phyloP scores from a whole-genome alignment of 768 basidiomycete genomes.

The Kondoa malvinella region DNA sequence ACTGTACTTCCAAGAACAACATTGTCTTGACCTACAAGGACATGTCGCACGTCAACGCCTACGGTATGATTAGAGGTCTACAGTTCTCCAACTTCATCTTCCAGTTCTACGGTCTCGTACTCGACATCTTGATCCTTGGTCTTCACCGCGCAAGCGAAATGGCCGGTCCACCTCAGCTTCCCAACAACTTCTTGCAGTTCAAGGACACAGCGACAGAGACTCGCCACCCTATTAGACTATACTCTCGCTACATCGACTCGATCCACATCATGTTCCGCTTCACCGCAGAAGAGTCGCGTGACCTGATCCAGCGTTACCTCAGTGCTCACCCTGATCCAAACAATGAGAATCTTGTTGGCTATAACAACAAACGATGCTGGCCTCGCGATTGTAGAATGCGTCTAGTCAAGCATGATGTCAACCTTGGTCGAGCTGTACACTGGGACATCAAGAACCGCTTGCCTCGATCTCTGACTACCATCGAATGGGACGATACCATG shows the following conservation, averaged over 20 bases:
- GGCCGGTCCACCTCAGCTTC: conserved; percentile 93
- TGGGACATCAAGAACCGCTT: conserved; percentile 98
- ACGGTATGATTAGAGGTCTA: conserved; percentile 87
- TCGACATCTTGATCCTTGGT: conserved; percentile 87
- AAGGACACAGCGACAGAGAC: conserved; percentile 89
- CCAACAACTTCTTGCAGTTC: conserved; percentile 96
- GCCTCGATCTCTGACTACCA: conserved; percentile 86
- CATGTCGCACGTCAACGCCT: conserved; percentile 96
- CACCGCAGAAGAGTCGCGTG: conserved; percentile 87
- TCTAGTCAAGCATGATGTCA: conserved; percentile 97
- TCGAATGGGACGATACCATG: conserved; percentile 90
- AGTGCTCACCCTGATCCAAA: conserved; percentile 93
- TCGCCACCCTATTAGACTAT: conserved; percentile 90
- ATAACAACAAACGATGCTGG: conserved; percentile 99
- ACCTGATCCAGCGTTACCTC: conserved; percentile 93
- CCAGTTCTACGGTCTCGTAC: conserved; percentile 65
- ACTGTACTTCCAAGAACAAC: conserved; percentile 98
- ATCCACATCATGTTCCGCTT: conserved; percentile 95
- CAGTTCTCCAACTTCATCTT: conserved; percentile 99
- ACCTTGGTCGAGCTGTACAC: conserved; percentile 90
- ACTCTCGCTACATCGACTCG: conserved; percentile 89
- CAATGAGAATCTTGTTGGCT: conserved; percentile 96
- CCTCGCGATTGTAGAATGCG: conserved; percentile 98
- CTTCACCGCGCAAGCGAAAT: conserved; percentile 97
- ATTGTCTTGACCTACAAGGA: conserved; percentile 89